Base-by-base conservation (phyloP, 2,329 filamentous ascomycete species). In the Penicillium sp. region DNA sequence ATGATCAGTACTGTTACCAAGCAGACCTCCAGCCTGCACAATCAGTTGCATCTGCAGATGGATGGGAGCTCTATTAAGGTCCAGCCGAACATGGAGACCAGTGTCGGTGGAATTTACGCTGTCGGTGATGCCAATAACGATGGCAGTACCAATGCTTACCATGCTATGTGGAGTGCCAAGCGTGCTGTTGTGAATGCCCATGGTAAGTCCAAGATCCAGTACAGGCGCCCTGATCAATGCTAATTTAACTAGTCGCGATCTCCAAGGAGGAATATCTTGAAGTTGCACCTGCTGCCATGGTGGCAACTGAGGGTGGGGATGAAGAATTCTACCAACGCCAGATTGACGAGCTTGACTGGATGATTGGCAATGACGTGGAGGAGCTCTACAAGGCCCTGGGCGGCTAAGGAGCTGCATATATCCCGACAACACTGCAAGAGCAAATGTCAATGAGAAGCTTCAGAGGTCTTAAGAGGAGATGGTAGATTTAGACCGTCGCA, bases 71-170 rank as follows among this genome's bases (percentile, higher is more conserved):
- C 51, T 10, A 50, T 58, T 13, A 58, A 58, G 33, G 56, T 58
- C 16, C 25, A 43, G 35, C 4, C 3, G 16, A 58, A 45, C 0
- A 74, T 83, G 57, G 63, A 74, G 13, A 86, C 85, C 0, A 87
- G 80, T 51, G 65, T 85, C 3, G 66, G 72, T 0, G 83, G 84
- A 1, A 79, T 87, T 0, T 87, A 81, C 62, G 85, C 83, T 5
- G 70, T 87, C 19, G 85, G 85, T 0, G 85, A 88, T 60, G 81
- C 80, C 14, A 88, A 87, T 69, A 80, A 78, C 29, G 84, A 87
- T 53, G 81, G 81, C n/a, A 74, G 77, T 10, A 86, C 84, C 2
- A 88, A 87, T 59, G 80, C 87, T 1, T 83, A 84, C 0, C 85
- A 87, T 60, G 85, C 85, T 0, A 78, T 88, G 64, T 87, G 76